Base-by-base conservation (phyloP, 2,329 filamentous ascomycete genomes). In the Diaporthe australafricana region DNA sequence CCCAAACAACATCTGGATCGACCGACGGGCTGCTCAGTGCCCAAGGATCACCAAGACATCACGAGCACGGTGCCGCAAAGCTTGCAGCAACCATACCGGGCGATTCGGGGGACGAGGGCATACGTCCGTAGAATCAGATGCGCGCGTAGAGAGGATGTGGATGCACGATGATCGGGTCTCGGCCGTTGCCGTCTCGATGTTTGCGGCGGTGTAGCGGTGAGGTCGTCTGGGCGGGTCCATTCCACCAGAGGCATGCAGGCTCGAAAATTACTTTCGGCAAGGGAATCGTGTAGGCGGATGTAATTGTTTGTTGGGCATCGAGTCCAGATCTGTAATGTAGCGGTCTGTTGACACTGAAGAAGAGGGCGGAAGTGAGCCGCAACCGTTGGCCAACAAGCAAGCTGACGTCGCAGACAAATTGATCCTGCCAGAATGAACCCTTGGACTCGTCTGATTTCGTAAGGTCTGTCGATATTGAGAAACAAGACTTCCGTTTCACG, bases 401-500 rank as follows among this genome's bases (percentile, higher is more conserved):
- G 27, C 12, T 20, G 16, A 4, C 30, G 50, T 42, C 65, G 50
- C 38, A 38, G 35, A 57, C n/a, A 47, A 14, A 56, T 47, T 38
- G 48, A 42, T 20, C 56, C 16, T 42, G 32, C 63, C 40, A 30
- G 27, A 25, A 47, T 20, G 16, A n/a, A 9, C 45, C 27, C 42
- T 63, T 25, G 47, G 48, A 45, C 32, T 25, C 20, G 25, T 55
- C 25, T 57, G 40, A 56, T 48, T 3, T 12, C 50, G 65, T 17
- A 25, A 45, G 27, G 50, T 9, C 40, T 38, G 53, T 48, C 52
- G 52, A 50, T 27, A 22, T 38, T 48, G 27, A 68, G 66, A 68
- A 68, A 68, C 66, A 68, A 47, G 52, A 57, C 52, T n/a, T 47
- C 47, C 5, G 66, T 68, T 57, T 68, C 66, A 68, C 40, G n/a